phyloP scores from a whole-genome alignment of 2,329 filamentous ascomycete species.

The Mycocentrospora acerina region DNA sequence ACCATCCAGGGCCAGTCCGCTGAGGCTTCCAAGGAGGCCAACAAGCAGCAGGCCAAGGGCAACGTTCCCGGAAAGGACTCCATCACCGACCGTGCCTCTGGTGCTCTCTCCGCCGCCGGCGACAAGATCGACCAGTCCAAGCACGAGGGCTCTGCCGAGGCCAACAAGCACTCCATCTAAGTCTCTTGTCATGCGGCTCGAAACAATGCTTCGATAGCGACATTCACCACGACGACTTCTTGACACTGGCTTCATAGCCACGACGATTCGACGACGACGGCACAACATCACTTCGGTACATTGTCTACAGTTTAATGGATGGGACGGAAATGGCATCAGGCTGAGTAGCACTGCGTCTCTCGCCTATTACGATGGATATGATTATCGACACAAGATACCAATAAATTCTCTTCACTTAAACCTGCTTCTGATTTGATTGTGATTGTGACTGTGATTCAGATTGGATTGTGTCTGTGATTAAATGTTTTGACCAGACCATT shows the following conservation, averaged over 20 bases:
- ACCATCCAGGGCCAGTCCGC: constrained; percentile 58
- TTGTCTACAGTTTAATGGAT: constrained; percentile 4
- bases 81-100: constrained; percentile 53
- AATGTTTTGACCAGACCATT: no score
- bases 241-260: constrained; percentile 4
- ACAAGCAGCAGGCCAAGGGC: constrained; percentile 61
- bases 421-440: no score
- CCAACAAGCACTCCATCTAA: constrained; percentile 50
- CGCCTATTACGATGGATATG: constrained; percentile 7
- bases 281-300: neutral
- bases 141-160: constrained; percentile 53
- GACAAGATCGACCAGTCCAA: constrained; percentile 57
- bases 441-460: no score
- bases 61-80: constrained; percentile 53
- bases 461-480: no score
- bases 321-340: constrained; percentile 8
- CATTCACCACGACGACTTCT: neutral
- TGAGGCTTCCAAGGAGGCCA: constrained; percentile 66
- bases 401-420: constrained; percentile 21
- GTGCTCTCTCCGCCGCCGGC: constrained; percentile 53
- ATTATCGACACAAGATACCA: constrained; percentile 32
- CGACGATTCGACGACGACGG: constrained; percentile 2
- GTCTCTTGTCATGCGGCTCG: constrained; percentile 10
- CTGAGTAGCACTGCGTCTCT: constrained; percentile 9
- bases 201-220: no score